phyloP scores from a whole-genome alignment of 257 asterid genomes.

The Ocimum tenuiflorum region DNA sequence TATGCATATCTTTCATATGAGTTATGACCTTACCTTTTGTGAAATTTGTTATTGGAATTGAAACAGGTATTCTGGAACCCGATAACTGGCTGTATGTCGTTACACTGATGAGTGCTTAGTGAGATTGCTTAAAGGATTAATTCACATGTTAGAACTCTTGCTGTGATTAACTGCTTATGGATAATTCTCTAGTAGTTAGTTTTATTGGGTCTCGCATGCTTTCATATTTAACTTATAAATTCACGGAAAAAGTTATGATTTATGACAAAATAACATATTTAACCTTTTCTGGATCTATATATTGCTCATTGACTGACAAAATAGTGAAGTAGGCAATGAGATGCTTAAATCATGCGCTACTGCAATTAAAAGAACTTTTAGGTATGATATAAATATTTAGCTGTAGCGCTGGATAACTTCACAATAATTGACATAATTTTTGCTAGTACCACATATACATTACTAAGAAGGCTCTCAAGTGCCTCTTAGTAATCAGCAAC shows the following conservation, averaged over 20 bases:
- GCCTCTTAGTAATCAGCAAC: slow-evolving; percentile 3
- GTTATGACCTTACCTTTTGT: not conserved
- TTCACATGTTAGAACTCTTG: slow-evolving; percentile 10
- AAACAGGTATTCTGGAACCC: not conserved
- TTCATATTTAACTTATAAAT: not conserved
- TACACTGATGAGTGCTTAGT: not conserved
- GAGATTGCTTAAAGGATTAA: not conserved
- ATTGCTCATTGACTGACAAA: not conserved
- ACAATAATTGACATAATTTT: not conserved
- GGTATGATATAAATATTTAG: not conserved
- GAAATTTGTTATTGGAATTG: not conserved
- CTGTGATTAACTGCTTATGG: not conserved
- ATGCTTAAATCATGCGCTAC: not conserved
- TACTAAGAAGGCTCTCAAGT: not conserved
- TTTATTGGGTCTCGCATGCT: not conserved
- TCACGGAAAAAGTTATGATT: not conserved
- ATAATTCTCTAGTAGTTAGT: not conserved
- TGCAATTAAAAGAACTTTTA: not conserved
- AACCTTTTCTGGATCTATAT: too few relatives aligned
- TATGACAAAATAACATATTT: not conserved
- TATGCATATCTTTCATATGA: not conserved
- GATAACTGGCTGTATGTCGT: not conserved
- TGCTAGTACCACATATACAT: not conserved
- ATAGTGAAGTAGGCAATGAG: not conserved
- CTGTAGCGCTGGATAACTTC: not conserved